Evolutionary conservation across 495 filamentous ascomycete species (phyloP).

Genomic region (Talaromyces proteolyticus): DNA sequence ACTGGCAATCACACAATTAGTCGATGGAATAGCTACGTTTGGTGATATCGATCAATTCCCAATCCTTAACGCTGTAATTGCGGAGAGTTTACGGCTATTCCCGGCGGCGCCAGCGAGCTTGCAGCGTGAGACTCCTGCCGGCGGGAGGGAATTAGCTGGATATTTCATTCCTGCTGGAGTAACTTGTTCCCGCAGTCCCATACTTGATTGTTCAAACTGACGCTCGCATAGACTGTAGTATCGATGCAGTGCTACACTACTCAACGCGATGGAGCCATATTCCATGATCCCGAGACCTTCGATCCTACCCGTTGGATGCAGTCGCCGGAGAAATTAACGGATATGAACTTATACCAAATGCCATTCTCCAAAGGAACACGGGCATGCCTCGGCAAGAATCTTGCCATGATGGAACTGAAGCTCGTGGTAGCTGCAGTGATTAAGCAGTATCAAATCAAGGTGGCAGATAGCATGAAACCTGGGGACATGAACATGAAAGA

Average conservation of each 20-base stretch:
- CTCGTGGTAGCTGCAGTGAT: too few relatives aligned
- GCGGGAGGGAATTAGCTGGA: not conserved
- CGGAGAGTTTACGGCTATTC: not conserved
- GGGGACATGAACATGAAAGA: too few relatives aligned
- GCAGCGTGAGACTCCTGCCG: not conserved
- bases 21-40: not conserved
- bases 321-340: not conserved
- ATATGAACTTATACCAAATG: slow-evolving; percentile 3
- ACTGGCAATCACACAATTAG: not conserved
- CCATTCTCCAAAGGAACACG: slow-evolving; percentile 10
- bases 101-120: not conserved
- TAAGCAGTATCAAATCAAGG: too few relatives aligned
- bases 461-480: too few relatives aligned
- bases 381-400: slow-evolving; percentile 10
- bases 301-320: slow-evolving; percentile 13
- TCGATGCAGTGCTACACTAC: slow-evolving; percentile 15
- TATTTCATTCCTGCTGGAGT: not conserved
- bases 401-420: slow-evolving; percentile 14
- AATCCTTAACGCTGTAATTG: not conserved
- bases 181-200: not conserved
- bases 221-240: not conserved
- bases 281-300: slow-evolving; percentile 18
- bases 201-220: not conserved
- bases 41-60: not conserved
- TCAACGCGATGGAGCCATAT: slow-evolving; percentile 14